Evolutionary conservation across 176 grass and related monocot species (phyloP).

Genomic region (Aechmea fasciata): DNA sequence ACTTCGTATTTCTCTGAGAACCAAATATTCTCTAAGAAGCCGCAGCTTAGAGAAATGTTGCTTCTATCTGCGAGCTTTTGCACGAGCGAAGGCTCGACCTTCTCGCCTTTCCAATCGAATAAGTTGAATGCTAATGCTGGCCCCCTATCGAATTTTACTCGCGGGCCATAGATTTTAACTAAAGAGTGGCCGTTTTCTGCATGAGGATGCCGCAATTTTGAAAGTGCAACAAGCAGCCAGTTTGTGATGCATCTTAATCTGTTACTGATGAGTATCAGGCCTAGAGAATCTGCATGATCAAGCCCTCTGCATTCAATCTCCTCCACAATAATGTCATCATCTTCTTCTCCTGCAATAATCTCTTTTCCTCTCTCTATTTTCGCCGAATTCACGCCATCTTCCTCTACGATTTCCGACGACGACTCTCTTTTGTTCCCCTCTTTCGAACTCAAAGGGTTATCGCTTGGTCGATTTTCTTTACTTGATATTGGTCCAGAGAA

Average conservation of each 20-base stretch:
- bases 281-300: constrained; percentile 73
- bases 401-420: background rate
- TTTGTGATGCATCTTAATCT: constrained; percentile 81
- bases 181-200: constrained; percentile 37
- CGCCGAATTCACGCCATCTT: background rate
- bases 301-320: constrained; percentile 72
- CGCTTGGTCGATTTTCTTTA: background rate
- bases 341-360: background rate
- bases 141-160: constrained; percentile 73
- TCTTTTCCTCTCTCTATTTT: background rate
- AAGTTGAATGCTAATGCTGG: constrained; percentile 85
- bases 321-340: constrained; percentile 10
- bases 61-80: constrained; percentile 92
- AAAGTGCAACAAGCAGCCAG: constrained; percentile 75
- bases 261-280: constrained; percentile 53
- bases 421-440: constrained; percentile 9
- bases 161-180: constrained; percentile 63
- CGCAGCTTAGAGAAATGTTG: constrained; percentile 67
- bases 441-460: background rate
- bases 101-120: constrained; percentile 82
- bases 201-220: constrained; percentile 61
- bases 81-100: constrained; percentile 53
- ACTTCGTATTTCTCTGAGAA: constrained; percentile 53
- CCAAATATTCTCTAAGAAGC: constrained; percentile 64
- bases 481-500: constrained; percentile 55